These are phyloP conservation scores for Salix viminalis DNA, from an alignment of 345 rosid genomes.

Conservation along the genomic window DNA sequence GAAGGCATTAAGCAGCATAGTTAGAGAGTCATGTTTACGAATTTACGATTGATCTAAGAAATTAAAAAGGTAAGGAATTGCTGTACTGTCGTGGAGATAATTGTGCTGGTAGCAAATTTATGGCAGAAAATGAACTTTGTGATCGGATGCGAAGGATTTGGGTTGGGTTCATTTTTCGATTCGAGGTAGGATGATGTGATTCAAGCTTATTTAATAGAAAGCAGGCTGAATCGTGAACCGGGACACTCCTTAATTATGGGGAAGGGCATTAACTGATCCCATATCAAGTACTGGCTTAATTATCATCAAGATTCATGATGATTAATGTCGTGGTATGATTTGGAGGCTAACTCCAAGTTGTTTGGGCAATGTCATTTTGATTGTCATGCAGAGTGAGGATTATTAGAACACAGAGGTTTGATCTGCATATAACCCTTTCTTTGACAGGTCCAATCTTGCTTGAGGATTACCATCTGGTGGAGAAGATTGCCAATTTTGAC, in stretches of 20 bases:
- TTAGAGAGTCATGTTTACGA: not conserved
- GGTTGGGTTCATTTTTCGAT: not conserved
- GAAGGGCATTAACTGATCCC: not conserved
- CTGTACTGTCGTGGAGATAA: not conserved
- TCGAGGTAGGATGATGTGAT: not conserved
- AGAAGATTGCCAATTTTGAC: constrained; percentile 87
- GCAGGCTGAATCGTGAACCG: not conserved
- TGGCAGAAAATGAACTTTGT: not conserved
- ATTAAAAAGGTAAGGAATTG: not conserved
- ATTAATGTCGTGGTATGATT: not conserved
- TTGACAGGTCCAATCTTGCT: constrained; percentile 81
- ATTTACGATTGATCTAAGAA: not conserved
- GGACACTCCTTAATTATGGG: not conserved
- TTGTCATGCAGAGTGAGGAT: not conserved
- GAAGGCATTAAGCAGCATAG: not conserved
- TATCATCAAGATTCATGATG: not conserved
- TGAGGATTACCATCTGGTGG: constrained; percentile 93
- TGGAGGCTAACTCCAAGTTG: not conserved
- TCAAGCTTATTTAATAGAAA: not conserved
- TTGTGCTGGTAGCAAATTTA: not conserved
- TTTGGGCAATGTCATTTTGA: not conserved
- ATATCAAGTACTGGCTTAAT: not conserved
- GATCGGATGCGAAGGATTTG: not conserved
- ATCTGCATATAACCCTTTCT: not conserved
- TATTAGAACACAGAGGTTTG: not conserved